phyloP scores from a whole-genome alignment of 2,329 filamentous ascomycete species.

The Aspergillus ustus region DNA sequence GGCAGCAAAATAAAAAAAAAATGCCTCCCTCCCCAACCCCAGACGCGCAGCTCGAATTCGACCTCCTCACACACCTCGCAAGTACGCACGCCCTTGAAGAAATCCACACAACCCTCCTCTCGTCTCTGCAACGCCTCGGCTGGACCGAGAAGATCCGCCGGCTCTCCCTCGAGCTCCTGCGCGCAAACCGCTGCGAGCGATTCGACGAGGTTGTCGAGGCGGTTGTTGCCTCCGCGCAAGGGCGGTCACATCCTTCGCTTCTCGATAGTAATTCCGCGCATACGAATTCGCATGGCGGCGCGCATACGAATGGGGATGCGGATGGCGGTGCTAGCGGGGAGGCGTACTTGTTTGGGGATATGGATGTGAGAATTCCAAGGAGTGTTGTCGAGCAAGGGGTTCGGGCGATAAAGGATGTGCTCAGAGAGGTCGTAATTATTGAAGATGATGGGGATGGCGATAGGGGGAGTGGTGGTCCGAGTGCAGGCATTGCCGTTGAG shows the following conservation, averaged over 20 bases:
- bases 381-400: slow-evolving; percentile 56
- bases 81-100: slow-evolving; percentile 56
- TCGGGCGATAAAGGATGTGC: slow-evolving; percentile 55
- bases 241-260: slow-evolving; percentile 35
- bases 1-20: not conserved
- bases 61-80: slow-evolving; percentile 51
- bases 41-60: slow-evolving; percentile 43
- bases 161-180: slow-evolving; percentile 61
- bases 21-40: slow-evolving; percentile 35
- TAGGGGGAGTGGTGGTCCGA: slow-evolving; percentile 13
- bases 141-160: slow-evolving; percentile 62
- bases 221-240: slow-evolving; percentile 54
- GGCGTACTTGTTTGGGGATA: slow-evolving; percentile 34
- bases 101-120: slow-evolving; percentile 59
- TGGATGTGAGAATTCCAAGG: slow-evolving; percentile 55
- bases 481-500: slow-evolving; percentile 1
- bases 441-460: slow-evolving; percentile 42
- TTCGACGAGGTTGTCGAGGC: slow-evolving; percentile 61
- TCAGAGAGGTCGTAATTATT: slow-evolving; percentile 56
- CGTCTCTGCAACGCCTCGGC: slow-evolving; percentile 60
- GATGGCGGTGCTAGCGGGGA: slow-evolving; percentile 28
- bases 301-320: slow-evolving; percentile 9
- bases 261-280: slow-evolving; percentile 17
- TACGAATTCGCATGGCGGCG: slow-evolving; percentile 29
- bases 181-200: slow-evolving; percentile 60